These are phyloP conservation scores for Microdochium trichocladiopsis DNA, from an alignment of 2,329 filamentous ascomycete species.

Conservation along the genomic window DNA sequence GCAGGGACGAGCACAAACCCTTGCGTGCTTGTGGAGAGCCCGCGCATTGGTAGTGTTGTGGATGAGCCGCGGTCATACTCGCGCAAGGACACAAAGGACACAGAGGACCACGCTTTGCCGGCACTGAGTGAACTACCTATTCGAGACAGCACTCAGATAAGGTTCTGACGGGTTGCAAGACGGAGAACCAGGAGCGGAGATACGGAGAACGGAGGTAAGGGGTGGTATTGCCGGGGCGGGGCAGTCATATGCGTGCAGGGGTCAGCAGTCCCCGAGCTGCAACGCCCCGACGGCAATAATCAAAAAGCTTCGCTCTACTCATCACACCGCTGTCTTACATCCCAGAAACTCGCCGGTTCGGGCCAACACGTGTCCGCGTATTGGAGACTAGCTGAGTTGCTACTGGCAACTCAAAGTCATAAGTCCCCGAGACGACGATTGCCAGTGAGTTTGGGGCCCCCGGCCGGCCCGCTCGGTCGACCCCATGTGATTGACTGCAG, in stretches of 20 bases:
- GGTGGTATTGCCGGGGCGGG: background rate
- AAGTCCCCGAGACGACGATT: background rate
- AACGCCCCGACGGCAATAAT: background rate
- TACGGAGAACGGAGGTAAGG: background rate
- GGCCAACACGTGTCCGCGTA: background rate
- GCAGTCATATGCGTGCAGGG: background rate
- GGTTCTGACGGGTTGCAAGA: background rate
- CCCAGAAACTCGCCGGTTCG: background rate
- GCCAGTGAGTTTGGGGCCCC: background rate
- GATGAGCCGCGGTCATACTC: too few species aligned
- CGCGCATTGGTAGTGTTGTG: too few species aligned
- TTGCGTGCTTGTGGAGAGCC: too few species aligned
- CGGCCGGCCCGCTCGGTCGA: background rate
- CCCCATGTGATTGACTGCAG: background rate
- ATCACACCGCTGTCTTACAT: background rate
- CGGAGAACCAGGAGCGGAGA: background rate
- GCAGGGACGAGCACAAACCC: too few species aligned
- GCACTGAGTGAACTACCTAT: too few species aligned
- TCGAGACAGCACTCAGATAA: background rate
- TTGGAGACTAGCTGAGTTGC: background rate
- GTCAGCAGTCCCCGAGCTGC: background rate
- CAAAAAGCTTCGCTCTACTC: background rate
- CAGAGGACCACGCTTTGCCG: too few species aligned
- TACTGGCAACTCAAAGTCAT: background rate
- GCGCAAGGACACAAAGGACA: too few species aligned